Evolutionary conservation across 2,329 filamentous ascomycete genomes (phyloP).

Genomic region (Botrytis squamosa): DNA sequence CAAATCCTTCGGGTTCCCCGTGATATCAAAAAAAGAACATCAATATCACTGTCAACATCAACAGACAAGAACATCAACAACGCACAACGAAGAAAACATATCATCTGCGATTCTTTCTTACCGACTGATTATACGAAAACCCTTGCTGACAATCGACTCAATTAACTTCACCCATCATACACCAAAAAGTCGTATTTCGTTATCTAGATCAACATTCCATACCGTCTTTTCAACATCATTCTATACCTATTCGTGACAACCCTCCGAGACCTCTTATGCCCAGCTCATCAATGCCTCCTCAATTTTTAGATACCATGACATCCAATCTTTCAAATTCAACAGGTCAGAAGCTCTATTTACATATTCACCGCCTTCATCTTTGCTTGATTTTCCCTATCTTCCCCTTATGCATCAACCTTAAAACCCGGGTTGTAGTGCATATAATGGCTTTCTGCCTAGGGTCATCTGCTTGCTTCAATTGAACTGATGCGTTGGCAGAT

Average conservation of each 20-base stretch:
- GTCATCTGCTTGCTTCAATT: slow-evolving; percentile 31
- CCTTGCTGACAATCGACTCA: neutral
- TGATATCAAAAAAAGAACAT: slow-evolving; percentile 12
- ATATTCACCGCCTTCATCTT: slow-evolving; percentile 24
- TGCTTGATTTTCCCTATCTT: slow-evolving; percentile 8
- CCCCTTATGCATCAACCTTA: slow-evolving; percentile 24
- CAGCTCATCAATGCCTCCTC: slow-evolving; percentile 16
- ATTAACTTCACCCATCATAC: neutral
- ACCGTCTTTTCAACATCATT: slow-evolving; percentile 12
- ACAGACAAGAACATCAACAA: neutral
- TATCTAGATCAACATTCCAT: slow-evolving; percentile 17
- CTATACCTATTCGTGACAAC: slow-evolving; percentile 21
- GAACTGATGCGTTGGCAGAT: slow-evolving; percentile 37
- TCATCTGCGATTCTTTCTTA: slow-evolving; percentile 9
- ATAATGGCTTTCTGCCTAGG: slow-evolving; percentile 23
- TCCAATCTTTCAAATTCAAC: slow-evolving; percentile 18
- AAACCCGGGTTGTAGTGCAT: slow-evolving; percentile 31
- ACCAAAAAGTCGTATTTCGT: neutral
- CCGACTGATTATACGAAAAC: neutral
- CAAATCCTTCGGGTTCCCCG: neutral
- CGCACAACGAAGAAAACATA: neutral
- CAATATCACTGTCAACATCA: neutral
- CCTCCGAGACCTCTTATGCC: slow-evolving; percentile 15
- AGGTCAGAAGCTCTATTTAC: slow-evolving; percentile 26
- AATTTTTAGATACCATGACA: slow-evolving; percentile 20